Percentiles rank a stretch among this genome's conserved stretches.
Conservation (phyloP, 2,329 filamentous ascomycete species). For the Lachnellula cervina region DNA sequence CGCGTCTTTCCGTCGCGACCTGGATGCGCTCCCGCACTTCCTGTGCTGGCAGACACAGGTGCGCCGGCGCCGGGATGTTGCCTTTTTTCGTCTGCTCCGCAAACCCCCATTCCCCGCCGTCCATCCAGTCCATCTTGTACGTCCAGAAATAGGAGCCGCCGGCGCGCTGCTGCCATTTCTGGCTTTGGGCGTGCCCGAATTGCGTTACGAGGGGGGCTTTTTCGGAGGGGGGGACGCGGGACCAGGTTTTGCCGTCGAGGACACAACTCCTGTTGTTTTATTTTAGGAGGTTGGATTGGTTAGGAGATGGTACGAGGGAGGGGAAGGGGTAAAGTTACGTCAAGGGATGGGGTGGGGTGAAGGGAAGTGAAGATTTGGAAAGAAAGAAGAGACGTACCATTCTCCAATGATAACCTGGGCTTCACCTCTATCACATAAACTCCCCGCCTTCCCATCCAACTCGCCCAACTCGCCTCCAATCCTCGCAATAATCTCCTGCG, state of each 20-base stretch:
- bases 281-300: too few species aligned
- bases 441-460: conserved; percentile 43
- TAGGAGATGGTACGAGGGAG: neutral
- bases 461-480: conserved; percentile 40
- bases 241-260: conserved; percentile 48
- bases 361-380: neutral
- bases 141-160: conserved; percentile 57
- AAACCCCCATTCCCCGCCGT: conserved; percentile 58
- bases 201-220: conserved; percentile 38
- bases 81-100: conserved; percentile 44
- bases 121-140: conserved; percentile 55
- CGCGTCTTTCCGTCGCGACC: conserved; percentile 37
- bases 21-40: conserved; percentile 36
- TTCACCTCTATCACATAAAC: conserved; percentile 44
- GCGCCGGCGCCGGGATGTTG: conserved; percentile 37
- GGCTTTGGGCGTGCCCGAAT: conserved; percentile 46
- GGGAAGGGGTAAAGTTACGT: neutral
- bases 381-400: conserved; percentile 33
- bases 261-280: conserved; percentile 40
- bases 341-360: neutral
- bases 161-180: conserved; percentile 43
- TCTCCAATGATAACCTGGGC: conserved; percentile 51
- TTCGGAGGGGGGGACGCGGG: conserved; percentile 38
- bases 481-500: conserved; percentile 46
- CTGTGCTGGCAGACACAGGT: conserved; percentile 33